These are phyloP conservation scores for Tieghemostelium lacteum DNA, from an alignment of 78 protist species.

Conservation along the genomic window DNA sequence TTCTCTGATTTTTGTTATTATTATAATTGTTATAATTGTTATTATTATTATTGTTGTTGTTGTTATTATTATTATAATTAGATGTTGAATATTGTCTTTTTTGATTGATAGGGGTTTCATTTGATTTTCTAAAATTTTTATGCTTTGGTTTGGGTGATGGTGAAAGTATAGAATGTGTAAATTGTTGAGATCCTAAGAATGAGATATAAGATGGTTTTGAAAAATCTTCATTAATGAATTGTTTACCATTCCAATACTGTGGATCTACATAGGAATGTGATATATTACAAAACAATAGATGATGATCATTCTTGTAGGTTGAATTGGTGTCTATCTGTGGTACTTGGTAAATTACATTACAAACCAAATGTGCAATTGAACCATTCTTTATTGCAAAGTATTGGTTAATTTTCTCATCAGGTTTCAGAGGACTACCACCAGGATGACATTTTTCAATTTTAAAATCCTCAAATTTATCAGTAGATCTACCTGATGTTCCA, in stretches of 20 bases:
- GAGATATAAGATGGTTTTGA: not conserved
- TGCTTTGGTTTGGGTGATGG: too few relatives aligned
- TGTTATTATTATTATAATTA: not conserved
- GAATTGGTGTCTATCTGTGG: not conserved
- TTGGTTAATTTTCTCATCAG: not conserved
- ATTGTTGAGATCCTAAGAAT: not conserved
- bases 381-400: not conserved
- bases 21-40: not conserved
- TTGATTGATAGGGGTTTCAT: too few relatives aligned
- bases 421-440: not conserved
- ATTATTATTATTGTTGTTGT: not conserved
- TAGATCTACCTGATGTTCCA: not conserved
- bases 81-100: too few relatives aligned
- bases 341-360: not conserved
- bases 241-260: not conserved
- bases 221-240: not conserved
- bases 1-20: not conserved
- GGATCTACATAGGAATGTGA: not conserved
- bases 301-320: not conserved
- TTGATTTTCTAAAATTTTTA: too few relatives aligned
- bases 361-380: conserved; percentile 7
- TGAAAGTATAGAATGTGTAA: not conserved
- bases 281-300: not conserved
- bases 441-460: not conserved
- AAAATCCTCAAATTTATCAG: not conserved